phyloP scores from a whole-genome alignment of 805 yeast genomes.

The Metschnikowia noctiluminum region DNA sequence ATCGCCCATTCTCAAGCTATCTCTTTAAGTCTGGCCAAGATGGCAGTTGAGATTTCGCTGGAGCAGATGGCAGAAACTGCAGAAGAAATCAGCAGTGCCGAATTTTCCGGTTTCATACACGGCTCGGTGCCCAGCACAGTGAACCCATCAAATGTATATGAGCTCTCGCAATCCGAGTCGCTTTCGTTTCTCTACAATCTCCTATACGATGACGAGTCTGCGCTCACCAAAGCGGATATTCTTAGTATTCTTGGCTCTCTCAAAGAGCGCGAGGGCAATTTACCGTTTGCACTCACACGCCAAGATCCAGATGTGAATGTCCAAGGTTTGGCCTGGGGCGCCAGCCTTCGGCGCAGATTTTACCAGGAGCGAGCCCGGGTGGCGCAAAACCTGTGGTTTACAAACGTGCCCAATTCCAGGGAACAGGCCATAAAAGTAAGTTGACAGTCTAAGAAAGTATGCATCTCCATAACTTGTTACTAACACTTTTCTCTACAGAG shows the following conservation, averaged over 20 bases:
- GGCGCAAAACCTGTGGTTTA: slow-evolving; percentile 37
- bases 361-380: slow-evolving; percentile 32
- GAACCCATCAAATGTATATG: slow-evolving; percentile 30
- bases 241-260: slow-evolving; percentile 33
- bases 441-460: slow-evolving; percentile 4
- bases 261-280: slow-evolving; percentile 33
- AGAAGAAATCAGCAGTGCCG: slow-evolving; percentile 1
- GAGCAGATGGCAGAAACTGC: slow-evolving; percentile 12
- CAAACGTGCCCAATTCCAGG: slow-evolving; percentile 34
- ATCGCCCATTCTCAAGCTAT: neutral
- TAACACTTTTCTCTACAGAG: slow-evolving; percentile 23
- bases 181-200: slow-evolving; percentile 38
- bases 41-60: slow-evolving; percentile 17
- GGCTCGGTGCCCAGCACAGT: slow-evolving; percentile 2
- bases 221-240: slow-evolving; percentile 34
- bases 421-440: slow-evolving; percentile 34
- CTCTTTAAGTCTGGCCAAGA: neutral
- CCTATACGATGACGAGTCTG: slow-evolving; percentile 34
- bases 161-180: slow-evolving; percentile 40
- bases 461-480: slow-evolving; percentile 10
- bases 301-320: slow-evolving; percentile 19
- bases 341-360: slow-evolving; percentile 30
- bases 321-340: slow-evolving; percentile 39
- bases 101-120: slow-evolving; percentile 4
- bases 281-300: slow-evolving; percentile 25